phyloP scores from a whole-genome alignment of 257 asterid species.

The Gynochthodes officinalis region DNA sequence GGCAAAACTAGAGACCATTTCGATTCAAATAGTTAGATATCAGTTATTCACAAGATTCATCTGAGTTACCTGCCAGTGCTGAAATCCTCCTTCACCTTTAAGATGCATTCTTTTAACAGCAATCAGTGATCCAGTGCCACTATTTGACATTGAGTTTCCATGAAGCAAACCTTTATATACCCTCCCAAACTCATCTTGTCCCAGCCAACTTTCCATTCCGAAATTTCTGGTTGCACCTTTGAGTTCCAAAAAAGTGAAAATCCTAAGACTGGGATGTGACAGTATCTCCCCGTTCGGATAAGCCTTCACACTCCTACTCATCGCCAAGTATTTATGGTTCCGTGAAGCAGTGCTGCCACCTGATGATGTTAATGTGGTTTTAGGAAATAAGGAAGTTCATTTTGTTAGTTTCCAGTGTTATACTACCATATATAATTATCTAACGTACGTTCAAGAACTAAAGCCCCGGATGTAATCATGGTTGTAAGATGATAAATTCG shows the following conservation, averaged over 20 bases:
- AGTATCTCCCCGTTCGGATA: conserved; percentile 41
- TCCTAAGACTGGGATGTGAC: conserved; percentile 51
- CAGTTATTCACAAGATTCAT: background rate
- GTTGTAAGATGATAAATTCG: too few relatives aligned
- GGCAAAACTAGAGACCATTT: background rate
- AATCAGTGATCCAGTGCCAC: conserved; percentile 37
- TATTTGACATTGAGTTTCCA: conserved; percentile 35
- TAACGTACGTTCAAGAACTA: too few relatives aligned
- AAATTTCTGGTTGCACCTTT: conserved; percentile 64
- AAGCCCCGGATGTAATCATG: too few relatives aligned
- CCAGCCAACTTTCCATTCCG: conserved; percentile 58
- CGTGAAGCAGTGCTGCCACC: conserved; percentile 28
- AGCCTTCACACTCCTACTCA: conserved; percentile 17
- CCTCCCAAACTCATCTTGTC: conserved; percentile 88
- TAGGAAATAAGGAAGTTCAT: too few relatives aligned
- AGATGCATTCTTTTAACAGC: conserved; percentile 76
- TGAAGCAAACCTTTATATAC: conserved; percentile 83
- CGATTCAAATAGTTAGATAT: background rate
- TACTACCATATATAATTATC: too few relatives aligned
- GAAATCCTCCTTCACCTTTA: conserved; percentile 57
- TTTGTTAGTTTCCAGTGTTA: too few relatives aligned
- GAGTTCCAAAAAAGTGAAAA: conserved; percentile 55
- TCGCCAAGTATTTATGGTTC: conserved; percentile 26
- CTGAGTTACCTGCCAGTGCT: conserved; percentile 66
- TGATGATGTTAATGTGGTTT: background rate